Conservation (phyloP, 2,329 filamentous ascomycete species). For the Pestalotiopsis sp. region DNA sequence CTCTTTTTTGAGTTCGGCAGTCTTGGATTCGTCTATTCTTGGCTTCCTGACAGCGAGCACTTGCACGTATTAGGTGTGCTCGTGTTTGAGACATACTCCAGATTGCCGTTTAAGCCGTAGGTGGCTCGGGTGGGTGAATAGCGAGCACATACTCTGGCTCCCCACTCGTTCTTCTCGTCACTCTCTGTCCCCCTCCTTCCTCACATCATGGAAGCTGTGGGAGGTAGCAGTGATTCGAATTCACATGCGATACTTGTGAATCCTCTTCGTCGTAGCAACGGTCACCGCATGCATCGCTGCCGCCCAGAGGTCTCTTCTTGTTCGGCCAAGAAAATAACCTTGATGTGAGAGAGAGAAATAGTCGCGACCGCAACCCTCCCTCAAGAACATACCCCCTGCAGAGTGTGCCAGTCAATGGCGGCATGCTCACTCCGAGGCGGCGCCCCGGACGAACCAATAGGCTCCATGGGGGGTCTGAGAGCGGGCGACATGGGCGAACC, state of each 20-base stretch:
- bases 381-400: background rate
- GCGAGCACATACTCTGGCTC: background rate
- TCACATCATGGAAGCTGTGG: background rate
- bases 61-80: background rate
- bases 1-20: background rate
- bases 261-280: background rate
- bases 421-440: slow-evolving; percentile 3
- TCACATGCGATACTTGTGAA: background rate
- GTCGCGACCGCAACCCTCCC: background rate
- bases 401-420: background rate
- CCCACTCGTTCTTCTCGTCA: background rate
- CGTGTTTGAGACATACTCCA: background rate
- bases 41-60: background rate
- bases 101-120: background rate
- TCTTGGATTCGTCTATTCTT: background rate
- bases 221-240: background rate
- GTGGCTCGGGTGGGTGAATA: background rate
- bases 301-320: background rate
- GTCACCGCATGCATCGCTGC: too few species aligned
- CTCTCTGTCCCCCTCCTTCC: background rate
- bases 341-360: background rate
- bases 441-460: slow-evolving; percentile 1
- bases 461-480: slow-evolving; percentile 5
- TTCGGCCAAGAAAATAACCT: background rate
- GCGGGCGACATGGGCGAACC: slow-evolving; percentile 11